Base-by-base conservation (phyloP, 2,329 filamentous ascomycete genomes). In the Orbilia javanica region DNA sequence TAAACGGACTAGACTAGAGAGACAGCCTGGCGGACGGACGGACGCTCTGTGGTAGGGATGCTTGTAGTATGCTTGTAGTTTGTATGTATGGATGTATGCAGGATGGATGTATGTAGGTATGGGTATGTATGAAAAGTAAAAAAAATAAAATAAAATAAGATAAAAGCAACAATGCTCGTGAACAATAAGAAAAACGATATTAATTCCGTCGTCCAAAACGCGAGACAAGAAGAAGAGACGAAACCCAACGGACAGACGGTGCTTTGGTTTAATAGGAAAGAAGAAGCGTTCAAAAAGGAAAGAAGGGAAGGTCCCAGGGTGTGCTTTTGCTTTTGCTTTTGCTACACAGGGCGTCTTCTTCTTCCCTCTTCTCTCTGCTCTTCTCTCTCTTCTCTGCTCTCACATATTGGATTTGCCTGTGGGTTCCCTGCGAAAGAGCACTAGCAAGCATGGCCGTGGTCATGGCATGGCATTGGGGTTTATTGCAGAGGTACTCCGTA, bases 231-330 rank as follows among this genome's bases (percentile, higher is more conserved):
- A 44, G 70, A 77, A 65, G 72, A 76, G 72, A 77, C 66, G 66
- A 77, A 71, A 76, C 72, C 18, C 50, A 71, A 77, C 67, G 44
- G 73, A 77, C 73, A 71, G 67, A 67, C 62, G 68, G 57, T 66
- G 42, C 66, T 71, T 70, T 64, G 72, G 73, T 77, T 77, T 77
- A 77, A 77, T 77, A 77, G 73, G 73, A 77, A 77, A 77, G 73
- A 77, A 77, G 73, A 77, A 71, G 73, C 73, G 73, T 77, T 77
- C 73, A 66, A 77, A 77, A 71, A 71, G 73, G 73, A 77, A 77
- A 77, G 73, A 77, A 77, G 66, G 73, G 73, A 77, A 77, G 73
- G 73, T 77, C 73, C 73, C 73, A 71, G 66, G 66, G n/a, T n/a
- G n/a, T n/a, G n/a, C n/a, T 77, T 77, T 77, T 46, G 57, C 60